Evolutionary conservation across 106 monocot genomes (phyloP), one percentile per base, ranked within the genome.

Genomic region (Dendrobium nobile): DNA sequence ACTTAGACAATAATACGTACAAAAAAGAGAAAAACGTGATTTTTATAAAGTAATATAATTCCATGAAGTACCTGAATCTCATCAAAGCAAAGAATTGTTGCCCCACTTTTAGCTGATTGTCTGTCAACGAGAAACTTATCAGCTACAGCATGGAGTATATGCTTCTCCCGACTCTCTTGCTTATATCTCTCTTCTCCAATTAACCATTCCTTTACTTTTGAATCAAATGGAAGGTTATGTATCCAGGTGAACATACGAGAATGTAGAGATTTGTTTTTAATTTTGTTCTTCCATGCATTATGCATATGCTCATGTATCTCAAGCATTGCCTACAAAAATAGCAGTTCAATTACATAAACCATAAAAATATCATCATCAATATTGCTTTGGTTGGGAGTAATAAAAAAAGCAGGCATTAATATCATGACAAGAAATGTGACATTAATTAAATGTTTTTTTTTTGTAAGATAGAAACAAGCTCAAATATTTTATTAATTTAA

Each of bases 31-130:
- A 51, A 51, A 15, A 51, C 13, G 51, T 2, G 45, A 45, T 45
- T 45, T 45, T 45, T 45, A 45, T 7, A 3, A 51, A 51, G 13
- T 51, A 51, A 51, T 13, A 51, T 51, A 51, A 51, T 10, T 51
- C 13, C 3, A 10, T 51, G 64, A 1, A 27, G 9, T 87, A 96
- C 96, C 94, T 97, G 96, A 84, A 97, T 97, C 79, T 97, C 96
- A 81, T 97, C 96, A 89, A 97, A 94, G 79, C 94, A 97, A 80
- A 97, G 92, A 85, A 97, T 82, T 76, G 92, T 97, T 81, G 94
- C 94, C 24, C 96, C 96, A 47, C 41, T 82, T 54, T 86, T 82
- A 74, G 89, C 77, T 74, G 80, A 74, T 82, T 87, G 81, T 84
- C 85, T 84, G 77, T 92, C 96, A 89, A 92, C 58, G 82, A 97